phyloP scores from a whole-genome alignment of 176 grass and related monocot species.

The Ensete ventricosum region DNA sequence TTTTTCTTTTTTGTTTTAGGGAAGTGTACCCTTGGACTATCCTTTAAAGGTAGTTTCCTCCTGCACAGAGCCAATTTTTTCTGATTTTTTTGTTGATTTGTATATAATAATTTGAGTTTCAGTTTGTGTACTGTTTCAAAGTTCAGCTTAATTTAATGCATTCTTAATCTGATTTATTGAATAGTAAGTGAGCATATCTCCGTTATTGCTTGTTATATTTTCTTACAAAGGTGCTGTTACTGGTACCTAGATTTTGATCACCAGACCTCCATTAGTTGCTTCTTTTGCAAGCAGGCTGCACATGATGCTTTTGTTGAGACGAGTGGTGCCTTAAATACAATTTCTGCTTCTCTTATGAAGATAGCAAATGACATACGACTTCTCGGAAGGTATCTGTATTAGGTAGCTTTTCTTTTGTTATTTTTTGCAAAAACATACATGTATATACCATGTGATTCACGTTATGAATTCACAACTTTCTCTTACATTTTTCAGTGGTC shows the following conservation, averaged over 20 bases:
- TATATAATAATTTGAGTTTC: not conserved
- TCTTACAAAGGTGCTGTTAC: not conserved
- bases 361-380: constrained; percentile 95
- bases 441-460: constrained; percentile 4
- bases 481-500: constrained; percentile 42
- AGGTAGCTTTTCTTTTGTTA: not conserved
- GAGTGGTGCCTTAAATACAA: constrained; percentile 80
- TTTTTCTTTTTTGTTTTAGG: too few species aligned
- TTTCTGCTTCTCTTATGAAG: constrained; percentile 96
- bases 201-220: not conserved
- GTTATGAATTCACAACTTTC: not conserved
- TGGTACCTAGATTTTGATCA: not conserved
- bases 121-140: too few species aligned
- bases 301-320: constrained; percentile 99
- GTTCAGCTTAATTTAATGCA: too few species aligned
- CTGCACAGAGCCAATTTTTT: not conserved
- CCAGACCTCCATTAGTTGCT: not conserved
- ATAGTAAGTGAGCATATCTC: not conserved
- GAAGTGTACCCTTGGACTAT: too few species aligned
- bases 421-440: not conserved
- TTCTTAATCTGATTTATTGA: not conserved
- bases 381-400: constrained; percentile 60
- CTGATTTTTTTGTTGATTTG: not conserved
- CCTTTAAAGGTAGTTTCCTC: too few species aligned
- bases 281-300: constrained; percentile 40